Evolutionary conservation across 2,329 filamentous ascomycete species (phyloP), one percentile per base, ranked within the genome.

Genomic region (Aspergillus amoenus): DNA sequence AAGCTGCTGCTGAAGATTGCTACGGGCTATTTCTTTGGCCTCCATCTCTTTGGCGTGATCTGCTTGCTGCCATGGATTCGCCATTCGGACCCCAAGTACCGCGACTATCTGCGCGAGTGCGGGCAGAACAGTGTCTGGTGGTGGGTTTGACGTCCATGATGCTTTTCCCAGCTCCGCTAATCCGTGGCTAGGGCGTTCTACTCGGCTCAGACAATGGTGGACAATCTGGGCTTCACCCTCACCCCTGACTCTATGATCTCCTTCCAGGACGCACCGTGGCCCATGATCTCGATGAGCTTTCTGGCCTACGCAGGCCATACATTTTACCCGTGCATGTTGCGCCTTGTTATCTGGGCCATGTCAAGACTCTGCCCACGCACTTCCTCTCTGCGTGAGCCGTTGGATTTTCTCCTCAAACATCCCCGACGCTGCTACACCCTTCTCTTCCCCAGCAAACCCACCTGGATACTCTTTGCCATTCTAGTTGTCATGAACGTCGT

Each of bases 361-460:
- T 81, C 74, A 46, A 83, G 80, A 61, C 52, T 79, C 3, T 67
- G 76, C 0, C 79, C 81, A 0, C 67, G 73, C 4, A 55, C 71
- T 2, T 70, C 68, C 2, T 58, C 48, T 68, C 3, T 76, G 73
- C 3, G 69, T 69, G 44, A 65, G 66, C 32, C 82, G 0, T 70
- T 87, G 0, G 70, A 75, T 1, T 88, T 87, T 60, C 74, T 88
- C 1, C 79, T 88, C 8, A 80, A 86, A 50, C 83, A 88, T 65
- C 85, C 85, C 0, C 78, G 85, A 45, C 76, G 85, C 13, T 87
- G 84, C 63, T 88, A 85, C 64, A 87, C 83, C 3, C 78, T 85
- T 2, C 77, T 88, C 3, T 88, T 88, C 63, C 85, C 84, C 0
- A 77, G 79, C 30, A 71, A 73, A 15, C 79, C 84, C 11, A 87